These are phyloP conservation scores for Gentiana dahurica DNA, from an alignment of 257 asterid species.

Conservation along the genomic window DNA sequence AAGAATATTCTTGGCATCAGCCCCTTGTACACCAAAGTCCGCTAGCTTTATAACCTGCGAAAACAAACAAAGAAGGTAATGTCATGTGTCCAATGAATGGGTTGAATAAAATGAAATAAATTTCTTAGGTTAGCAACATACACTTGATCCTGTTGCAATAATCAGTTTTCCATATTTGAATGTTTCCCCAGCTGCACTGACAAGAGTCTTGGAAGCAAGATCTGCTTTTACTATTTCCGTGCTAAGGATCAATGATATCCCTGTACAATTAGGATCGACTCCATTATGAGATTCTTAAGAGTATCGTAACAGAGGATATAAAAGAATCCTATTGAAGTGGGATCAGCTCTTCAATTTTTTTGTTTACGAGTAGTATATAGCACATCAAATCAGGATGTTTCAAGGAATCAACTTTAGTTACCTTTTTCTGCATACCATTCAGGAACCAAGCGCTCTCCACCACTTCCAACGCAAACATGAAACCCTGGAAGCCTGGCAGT, in stretches of 20 bases:
- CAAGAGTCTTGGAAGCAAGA: slow-evolving; percentile 66
- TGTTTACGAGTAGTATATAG: neutral
- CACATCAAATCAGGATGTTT: neutral
- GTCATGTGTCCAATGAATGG: neutral
- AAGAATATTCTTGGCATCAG: slow-evolving; percentile 80
- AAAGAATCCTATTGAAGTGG: neutral
- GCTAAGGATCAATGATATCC: slow-evolving; percentile 75
- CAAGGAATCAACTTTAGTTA: slow-evolving; percentile 5
- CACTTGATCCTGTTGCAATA: slow-evolving; percentile 89
- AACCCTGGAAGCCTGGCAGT: slow-evolving; percentile 96
- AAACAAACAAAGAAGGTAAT: neutral
- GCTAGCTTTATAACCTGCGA: slow-evolving; percentile 63
- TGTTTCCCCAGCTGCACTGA: slow-evolving; percentile 56
- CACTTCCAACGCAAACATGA: slow-evolving; percentile 94
- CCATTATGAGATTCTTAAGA: slow-evolving; percentile 5
- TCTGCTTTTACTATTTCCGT: slow-evolving; percentile 87
- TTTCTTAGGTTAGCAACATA: slow-evolving; percentile 16
- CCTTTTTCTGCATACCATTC: slow-evolving; percentile 97
- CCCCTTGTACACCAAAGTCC: slow-evolving; percentile 81
- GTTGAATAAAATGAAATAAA: neutral
- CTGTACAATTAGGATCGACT: slow-evolving; percentile 31
- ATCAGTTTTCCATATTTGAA: slow-evolving; percentile 47
- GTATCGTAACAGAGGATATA: too few species aligned
- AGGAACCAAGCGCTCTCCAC: slow-evolving; percentile 93
- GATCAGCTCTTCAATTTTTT: neutral